Evolutionary conservation across 148 eudicot genomes (phyloP), one percentile per base, ranked within the genome.

Genomic region (Suaeda aralocaspica): DNA sequence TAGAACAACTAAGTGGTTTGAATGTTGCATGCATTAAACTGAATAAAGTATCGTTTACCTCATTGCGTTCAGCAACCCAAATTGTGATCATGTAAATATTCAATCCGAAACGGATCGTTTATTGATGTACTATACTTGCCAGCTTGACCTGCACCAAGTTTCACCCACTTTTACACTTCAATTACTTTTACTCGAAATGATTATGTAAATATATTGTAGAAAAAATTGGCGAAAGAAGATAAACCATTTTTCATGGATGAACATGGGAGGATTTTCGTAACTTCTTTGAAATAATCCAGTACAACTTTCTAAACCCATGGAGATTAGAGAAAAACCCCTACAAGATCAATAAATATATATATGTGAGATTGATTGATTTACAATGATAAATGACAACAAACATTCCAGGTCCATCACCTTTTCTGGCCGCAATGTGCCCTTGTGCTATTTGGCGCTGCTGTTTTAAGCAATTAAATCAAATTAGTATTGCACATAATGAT

Each of bases 201-300:
- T 6, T 30, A 31, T n/a, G 5, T 9, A 33, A 19, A 9, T n/a
- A n/a, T 28, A 46, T 2, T 12, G 18, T 11, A 41, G 5, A 25
- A 9, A 36, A 2, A 33, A 15, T 52, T 22, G 55, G 0, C 14
- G 67, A 70, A 12, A 36, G 68, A 53, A 55, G 57, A 69, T 55
- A 66, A 65, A 86, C 87, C 90, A 69, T 86, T 86, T n/a, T 74
- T 86, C 90, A 41, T 86, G 82, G 59, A 86, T 74, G 46, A 63
- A 82, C 25, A 86, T 68, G 1, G 82, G 85, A 77, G 85, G 87
- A 49, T 86, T 84, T 25, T 62, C 76, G 26, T 82, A 86, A 30
- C 70, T 64, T 76, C 79, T 78, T 84, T 84, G 79, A 80, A 80
- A 62, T 77, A 58, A 67, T 86, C 83, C 53, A 86, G 29, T 22